phyloP scores from a whole-genome alignment of 106 monocot genomes.

The Dendrobium huoshanense region DNA sequence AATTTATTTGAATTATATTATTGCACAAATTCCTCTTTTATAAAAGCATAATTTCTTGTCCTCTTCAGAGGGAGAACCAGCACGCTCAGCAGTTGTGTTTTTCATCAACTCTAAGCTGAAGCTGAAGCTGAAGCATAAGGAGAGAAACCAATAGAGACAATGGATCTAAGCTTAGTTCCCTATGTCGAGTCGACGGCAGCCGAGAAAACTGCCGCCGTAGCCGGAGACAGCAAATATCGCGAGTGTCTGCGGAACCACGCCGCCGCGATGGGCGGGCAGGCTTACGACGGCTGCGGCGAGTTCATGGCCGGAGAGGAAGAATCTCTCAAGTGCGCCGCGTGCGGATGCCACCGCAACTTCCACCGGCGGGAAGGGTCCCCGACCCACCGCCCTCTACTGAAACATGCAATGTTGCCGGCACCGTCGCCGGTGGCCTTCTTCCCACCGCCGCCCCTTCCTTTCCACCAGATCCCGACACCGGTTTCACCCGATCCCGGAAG shows the following conservation, averaged over 20 bases:
- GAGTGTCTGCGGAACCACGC: constrained; percentile 60
- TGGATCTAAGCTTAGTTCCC: constrained; percentile 42
- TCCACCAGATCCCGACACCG: constrained; percentile 8
- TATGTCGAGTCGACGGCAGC: constrained; percentile 7
- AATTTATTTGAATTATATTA: neutral
- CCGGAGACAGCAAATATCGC: constrained; percentile 16
- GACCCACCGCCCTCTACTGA: constrained; percentile 31
- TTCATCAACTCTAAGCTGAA: no score
- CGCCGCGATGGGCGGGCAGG: constrained; percentile 49
- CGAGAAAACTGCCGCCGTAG: neutral
- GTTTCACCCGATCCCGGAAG: constrained; percentile 3
- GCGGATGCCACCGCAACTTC: constrained; percentile 66
- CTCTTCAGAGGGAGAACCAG: neutral
- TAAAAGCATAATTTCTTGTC: constrained; percentile 5
- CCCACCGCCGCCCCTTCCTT: constrained; percentile 8
- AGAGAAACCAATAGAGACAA: neutral
- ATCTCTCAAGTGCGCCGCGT: constrained; percentile 52
- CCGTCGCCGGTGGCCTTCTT: constrained; percentile 8
- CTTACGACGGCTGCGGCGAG: constrained; percentile 43
- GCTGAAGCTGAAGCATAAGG: neutral
- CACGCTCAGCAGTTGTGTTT: neutral
- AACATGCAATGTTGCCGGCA: no score
- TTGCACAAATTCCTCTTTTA: neutral
- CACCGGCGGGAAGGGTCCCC: constrained; percentile 48
- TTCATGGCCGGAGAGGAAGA: constrained; percentile 39